A percentile compares a stretch with the other conserved stretches of the same genome.
These are phyloP conservation scores for Exutisphaerella laricina DNA, from an alignment of 2,329 filamentous ascomycete species.

Conservation along the genomic window DNA sequence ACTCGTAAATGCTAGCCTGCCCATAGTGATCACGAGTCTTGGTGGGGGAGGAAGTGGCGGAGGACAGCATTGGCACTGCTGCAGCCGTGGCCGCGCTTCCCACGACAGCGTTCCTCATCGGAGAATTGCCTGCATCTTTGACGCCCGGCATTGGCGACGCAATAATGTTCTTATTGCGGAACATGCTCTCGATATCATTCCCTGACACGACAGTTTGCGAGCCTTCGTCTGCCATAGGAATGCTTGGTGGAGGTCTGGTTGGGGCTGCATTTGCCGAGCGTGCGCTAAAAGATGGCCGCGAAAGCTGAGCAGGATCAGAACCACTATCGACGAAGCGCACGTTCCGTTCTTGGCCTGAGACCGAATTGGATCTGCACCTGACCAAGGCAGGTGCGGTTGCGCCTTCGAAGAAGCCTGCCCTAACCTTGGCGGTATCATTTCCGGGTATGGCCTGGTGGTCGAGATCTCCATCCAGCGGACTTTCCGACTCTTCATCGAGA, in stretches of 20 bases:
- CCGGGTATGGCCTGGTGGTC: too few relatives aligned
- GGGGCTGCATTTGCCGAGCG: conserved; percentile 11
- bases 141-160: conserved; percentile 7
- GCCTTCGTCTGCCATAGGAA: conserved; percentile 54
- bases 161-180: conserved; percentile 49
- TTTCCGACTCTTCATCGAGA: too few relatives aligned
- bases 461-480: too few relatives aligned
- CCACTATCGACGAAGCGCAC: conserved; percentile 7
- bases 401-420: conserved; percentile 8
- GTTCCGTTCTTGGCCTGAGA: conserved; percentile 6
- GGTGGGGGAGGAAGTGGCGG: conserved; percentile 13
- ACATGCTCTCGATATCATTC: conserved; percentile 69
- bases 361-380: conserved; percentile 8
- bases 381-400: conserved; percentile 2
- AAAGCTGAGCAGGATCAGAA: not conserved
- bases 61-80: conserved; percentile 19
- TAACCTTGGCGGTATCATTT: conserved; percentile 1
- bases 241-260: conserved; percentile 10
- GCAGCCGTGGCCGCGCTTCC: conserved; percentile 25
- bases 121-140: conserved; percentile 19
- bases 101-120: conserved; percentile 10
- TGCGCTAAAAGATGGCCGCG: conserved; percentile 12
- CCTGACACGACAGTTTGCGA: conserved; percentile 82
- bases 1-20: conserved; percentile 20
- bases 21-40: conserved; percentile 7